Evolutionary conservation across 1,284 basidiomycete genomes (phyloP).

Genomic region (Microbotryum saponariae): DNA sequence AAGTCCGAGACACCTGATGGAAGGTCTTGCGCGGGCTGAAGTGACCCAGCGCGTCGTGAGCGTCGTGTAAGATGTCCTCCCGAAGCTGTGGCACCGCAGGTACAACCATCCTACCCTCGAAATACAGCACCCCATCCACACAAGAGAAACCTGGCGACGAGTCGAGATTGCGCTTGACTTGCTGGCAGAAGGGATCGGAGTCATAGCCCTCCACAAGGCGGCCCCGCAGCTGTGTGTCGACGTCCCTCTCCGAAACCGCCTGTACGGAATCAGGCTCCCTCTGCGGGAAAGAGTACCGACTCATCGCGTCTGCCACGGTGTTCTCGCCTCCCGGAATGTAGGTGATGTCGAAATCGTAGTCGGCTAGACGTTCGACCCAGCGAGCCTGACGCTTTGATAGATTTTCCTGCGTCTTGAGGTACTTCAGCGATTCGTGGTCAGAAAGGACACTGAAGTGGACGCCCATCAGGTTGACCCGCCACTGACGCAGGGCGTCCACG

Average conservation of each 20-base stretch:
- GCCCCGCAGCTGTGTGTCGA: conserved; percentile 35
- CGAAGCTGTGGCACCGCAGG: conserved; percentile 32
- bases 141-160: not conserved
- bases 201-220: conserved; percentile 40
- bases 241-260: conserved; percentile 41
- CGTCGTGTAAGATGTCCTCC: conserved; percentile 34
- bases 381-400: conserved; percentile 31
- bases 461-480: conserved; percentile 31
- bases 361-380: conserved; percentile 35
- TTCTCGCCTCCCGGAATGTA: conserved; percentile 40
- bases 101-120: conserved; percentile 39
- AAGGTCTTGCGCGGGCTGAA: conserved; percentile 44
- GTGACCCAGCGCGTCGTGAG: conserved; percentile 42
- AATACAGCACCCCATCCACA: conserved; percentile 38
- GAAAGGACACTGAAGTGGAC: conserved; percentile 41
- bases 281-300: conserved; percentile 9
- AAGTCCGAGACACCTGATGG: conserved; percentile 34
- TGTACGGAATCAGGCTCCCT: not conserved
- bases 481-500: conserved; percentile 16
- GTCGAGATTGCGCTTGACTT: conserved; percentile 25
- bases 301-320: conserved; percentile 37
- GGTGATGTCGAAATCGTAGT: conserved; percentile 40
- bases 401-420: conserved; percentile 42
- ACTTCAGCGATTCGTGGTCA: conserved; percentile 45
- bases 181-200: conserved; percentile 36